phyloP scores from a whole-genome alignment of 1,139 yeast genomes.

The Casaregolazyma suthepensis region DNA sequence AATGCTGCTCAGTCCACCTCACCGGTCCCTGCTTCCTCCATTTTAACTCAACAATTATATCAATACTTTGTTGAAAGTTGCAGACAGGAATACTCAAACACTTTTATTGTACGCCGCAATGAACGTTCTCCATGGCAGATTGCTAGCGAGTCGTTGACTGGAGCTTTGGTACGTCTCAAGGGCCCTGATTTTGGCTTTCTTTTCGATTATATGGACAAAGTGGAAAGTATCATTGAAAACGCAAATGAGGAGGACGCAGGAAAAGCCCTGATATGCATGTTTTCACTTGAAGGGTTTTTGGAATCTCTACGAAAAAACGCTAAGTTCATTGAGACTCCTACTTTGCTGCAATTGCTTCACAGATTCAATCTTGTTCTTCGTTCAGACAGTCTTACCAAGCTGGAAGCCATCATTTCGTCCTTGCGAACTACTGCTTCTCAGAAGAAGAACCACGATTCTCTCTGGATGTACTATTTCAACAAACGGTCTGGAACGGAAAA shows the following conservation, averaged over 20 bases:
- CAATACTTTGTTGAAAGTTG: slow-evolving; percentile 57
- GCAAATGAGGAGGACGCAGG: slow-evolving; percentile 24
- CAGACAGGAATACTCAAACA: slow-evolving; percentile 44
- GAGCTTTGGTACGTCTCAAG: slow-evolving; percentile 30
- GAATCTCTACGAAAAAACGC: slow-evolving; percentile 25
- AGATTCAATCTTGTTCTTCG: slow-evolving; percentile 20
- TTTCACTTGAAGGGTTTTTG: slow-evolving; percentile 36
- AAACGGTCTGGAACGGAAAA: slow-evolving; percentile 16
- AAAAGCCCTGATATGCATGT: slow-evolving; percentile 32
- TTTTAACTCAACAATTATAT: slow-evolving; percentile 48
- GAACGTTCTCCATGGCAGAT: slow-evolving; percentile 43
- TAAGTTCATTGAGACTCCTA: slow-evolving; percentile 10
- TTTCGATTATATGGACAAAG: slow-evolving; percentile 35
- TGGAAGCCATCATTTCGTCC: slow-evolving; percentile 31
- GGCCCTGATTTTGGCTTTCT: slow-evolving; percentile 29
- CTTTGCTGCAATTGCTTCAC: slow-evolving; percentile 12
- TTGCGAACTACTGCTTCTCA: slow-evolving; percentile 5
- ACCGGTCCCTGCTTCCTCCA: slow-evolving; percentile 44
- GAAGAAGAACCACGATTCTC: slow-evolving; percentile 9
- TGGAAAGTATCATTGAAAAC: slow-evolving; percentile 31
- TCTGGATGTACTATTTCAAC: slow-evolving; percentile 21
- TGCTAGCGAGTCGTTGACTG: slow-evolving; percentile 36
- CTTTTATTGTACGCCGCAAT: slow-evolving; percentile 40
- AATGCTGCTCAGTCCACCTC: slow-evolving; percentile 43
- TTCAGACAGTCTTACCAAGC: slow-evolving; percentile 31